Conservation (phyloP, 768 basidiomycete genomes). For the Tylopilus sp. region DNA sequence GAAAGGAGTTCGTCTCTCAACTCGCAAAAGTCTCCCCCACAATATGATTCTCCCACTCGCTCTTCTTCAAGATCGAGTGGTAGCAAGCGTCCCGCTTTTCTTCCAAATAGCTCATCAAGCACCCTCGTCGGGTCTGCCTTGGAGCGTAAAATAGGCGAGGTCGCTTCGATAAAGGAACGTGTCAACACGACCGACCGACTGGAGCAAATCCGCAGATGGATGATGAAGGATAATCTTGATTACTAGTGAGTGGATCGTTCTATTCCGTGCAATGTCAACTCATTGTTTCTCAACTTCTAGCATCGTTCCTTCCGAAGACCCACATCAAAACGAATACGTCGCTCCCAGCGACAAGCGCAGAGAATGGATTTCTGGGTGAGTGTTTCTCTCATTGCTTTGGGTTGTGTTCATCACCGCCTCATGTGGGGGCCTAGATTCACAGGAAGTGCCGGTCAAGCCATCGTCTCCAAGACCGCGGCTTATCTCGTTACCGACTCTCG, state of each 20-base stretch:
- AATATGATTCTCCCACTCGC: constrained; percentile 32
- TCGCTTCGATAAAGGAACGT: constrained; percentile 48
- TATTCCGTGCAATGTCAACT: constrained; percentile 5
- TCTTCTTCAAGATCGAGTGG: constrained; percentile 38
- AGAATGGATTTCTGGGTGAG: constrained; percentile 75
- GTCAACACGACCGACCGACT: constrained; percentile 60
- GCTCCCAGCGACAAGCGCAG: constrained; percentile 71
- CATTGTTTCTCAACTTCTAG: constrained; percentile 35
- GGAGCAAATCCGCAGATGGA: constrained; percentile 58
- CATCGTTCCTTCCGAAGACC: constrained; percentile 74
- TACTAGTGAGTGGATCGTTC: constrained; percentile 58
- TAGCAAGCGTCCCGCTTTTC: constrained; percentile 40
- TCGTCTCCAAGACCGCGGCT: constrained; percentile 62
- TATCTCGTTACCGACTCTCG: constrained; percentile 79
- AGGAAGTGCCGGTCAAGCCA: constrained; percentile 67
- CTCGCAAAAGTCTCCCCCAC: constrained; percentile 37
- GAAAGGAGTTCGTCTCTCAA: constrained; percentile 31
- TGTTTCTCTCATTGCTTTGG: constrained; percentile 29
- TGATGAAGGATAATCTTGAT: constrained; percentile 66
- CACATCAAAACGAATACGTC: constrained; percentile 82
- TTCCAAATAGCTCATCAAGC: constrained; percentile 62
- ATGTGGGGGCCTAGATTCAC: constrained; percentile 46
- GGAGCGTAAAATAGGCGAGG: constrained; percentile 67
- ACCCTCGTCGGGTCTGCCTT: constrained; percentile 74
- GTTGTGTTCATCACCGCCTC: constrained; percentile 15